A percentile compares a stretch with the other conserved stretches of the same genome.
phyloP scores from a whole-genome alignment of 257 asterid genomes.

The Solanum stenotomum region DNA sequence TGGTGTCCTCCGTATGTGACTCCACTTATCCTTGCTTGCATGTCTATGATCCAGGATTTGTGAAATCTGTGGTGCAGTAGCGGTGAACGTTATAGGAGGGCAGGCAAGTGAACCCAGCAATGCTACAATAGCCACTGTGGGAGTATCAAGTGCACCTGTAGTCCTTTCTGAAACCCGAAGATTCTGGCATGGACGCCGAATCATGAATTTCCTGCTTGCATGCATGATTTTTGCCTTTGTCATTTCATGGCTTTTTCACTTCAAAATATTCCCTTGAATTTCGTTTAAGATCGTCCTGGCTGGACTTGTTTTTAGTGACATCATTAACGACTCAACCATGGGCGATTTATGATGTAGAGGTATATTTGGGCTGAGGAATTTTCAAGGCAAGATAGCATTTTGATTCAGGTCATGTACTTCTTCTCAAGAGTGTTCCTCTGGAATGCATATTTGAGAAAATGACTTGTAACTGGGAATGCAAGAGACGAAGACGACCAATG shows the following conservation, averaged over 20 bases:
- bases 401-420: neutral
- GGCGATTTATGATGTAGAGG: neutral
- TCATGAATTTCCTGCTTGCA: constrained; percentile 40
- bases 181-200: constrained; percentile 34
- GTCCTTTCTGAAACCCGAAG: constrained; percentile 17
- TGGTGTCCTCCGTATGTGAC: neutral
- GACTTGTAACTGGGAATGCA: neutral
- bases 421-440: neutral
- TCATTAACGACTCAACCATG: neutral
- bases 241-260: constrained; percentile 50
- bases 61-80: constrained; percentile 41
- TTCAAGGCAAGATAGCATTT: neutral
- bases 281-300: neutral
- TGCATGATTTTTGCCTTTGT: constrained; percentile 46
- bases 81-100: constrained; percentile 26
- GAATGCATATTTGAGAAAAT: neutral
- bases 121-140: neutral
- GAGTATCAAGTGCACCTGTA: constrained; percentile 11
- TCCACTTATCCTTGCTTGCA: neutral
- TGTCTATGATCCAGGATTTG: constrained; percentile 26
- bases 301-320: neutral
- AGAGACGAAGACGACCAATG: neutral
- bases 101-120: constrained; percentile 17
- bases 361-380: neutral
- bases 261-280: constrained; percentile 25